These are phyloP conservation scores for Cercospora citrullina DNA, from an alignment of 2,329 filamentous ascomycete genomes.

Conservation along the genomic window DNA sequence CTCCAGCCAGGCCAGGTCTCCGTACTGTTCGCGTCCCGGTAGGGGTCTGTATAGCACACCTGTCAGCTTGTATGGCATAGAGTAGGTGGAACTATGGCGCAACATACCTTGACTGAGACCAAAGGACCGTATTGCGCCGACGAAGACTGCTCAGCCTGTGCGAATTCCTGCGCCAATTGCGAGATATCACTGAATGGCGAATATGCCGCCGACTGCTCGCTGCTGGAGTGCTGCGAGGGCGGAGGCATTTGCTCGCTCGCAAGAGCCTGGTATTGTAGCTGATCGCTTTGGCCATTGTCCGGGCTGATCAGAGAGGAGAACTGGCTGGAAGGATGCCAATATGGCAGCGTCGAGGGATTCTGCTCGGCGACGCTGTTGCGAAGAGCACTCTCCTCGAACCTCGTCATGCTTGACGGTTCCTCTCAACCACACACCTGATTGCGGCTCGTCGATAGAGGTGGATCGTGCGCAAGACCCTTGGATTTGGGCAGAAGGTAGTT, in stretches of 20 bases:
- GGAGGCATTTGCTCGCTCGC: conserved; percentile 15
- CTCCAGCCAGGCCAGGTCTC: conserved; percentile 31
- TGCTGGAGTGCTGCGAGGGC: not conserved
- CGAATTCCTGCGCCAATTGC: conserved; percentile 10
- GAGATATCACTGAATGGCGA: not conserved
- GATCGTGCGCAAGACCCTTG: conserved; percentile 7
- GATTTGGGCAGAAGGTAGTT: not conserved
- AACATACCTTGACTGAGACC: conserved; percentile 20
- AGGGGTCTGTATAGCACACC: conserved; percentile 19
- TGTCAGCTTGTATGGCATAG: not conserved
- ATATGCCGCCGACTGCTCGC: not conserved
- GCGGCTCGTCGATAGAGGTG: not conserved
- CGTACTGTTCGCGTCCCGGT: conserved; percentile 25
- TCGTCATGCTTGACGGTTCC: conserved; percentile 20
- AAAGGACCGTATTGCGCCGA: conserved; percentile 14
- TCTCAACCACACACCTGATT: not conserved
- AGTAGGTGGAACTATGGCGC: not conserved
- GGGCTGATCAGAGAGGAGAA: conserved; percentile 30
- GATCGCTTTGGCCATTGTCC: conserved; percentile 16
- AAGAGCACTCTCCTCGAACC: conserved; percentile 30
- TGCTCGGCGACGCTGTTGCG: conserved; percentile 25
- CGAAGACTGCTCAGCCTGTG: not conserved
- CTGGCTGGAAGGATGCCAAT: conserved; percentile 30
- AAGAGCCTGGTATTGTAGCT: conserved; percentile 8
- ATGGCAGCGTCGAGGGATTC: conserved; percentile 24